These are phyloP conservation scores for Phyllachora maydis DNA, from an alignment of 2,329 filamentous ascomycete species.

Conservation along the genomic window DNA sequence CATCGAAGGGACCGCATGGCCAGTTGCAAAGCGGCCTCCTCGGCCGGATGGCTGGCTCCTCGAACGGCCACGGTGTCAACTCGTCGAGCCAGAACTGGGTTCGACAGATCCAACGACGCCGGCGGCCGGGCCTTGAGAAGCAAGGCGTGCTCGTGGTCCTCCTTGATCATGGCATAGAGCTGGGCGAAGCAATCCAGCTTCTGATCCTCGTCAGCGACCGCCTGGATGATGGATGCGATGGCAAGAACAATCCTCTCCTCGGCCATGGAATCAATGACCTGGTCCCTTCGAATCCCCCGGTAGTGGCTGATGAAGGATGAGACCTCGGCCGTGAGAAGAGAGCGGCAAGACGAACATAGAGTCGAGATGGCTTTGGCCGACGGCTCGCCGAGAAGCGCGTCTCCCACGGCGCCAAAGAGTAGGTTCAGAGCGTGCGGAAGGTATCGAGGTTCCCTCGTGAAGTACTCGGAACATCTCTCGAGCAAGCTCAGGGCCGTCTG, in stretches of 20 bases:
- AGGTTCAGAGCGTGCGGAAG: conserved; percentile 54
- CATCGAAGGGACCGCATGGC: conserved; percentile 40
- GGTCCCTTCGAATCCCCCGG: conserved; percentile 33
- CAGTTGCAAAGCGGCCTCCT: conserved; percentile 20
- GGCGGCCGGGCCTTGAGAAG: conserved; percentile 12
- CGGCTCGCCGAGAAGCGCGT: conserved; percentile 37
- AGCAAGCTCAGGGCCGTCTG: conserved; percentile 52
- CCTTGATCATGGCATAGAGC: conserved; percentile 38
- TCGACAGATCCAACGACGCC: conserved; percentile 7
- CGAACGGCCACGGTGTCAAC: too few species aligned
- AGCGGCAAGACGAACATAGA: conserved; percentile 57
- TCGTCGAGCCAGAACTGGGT: too few species aligned
- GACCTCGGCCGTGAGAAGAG: conserved; percentile 44
- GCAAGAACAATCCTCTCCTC: conserved; percentile 57
- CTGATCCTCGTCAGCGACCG: conserved; percentile 34
- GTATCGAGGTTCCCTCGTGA: conserved; percentile 45
- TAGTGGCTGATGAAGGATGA: conserved; percentile 53
- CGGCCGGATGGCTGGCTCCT: conserved; percentile 5
- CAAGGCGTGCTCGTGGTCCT: conserved; percentile 30
- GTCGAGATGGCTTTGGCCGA: conserved; percentile 56
- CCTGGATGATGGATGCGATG: conserved; percentile 58
- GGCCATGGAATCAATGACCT: conserved; percentile 43
- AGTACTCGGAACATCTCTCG: conserved; percentile 57
- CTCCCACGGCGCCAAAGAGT: conserved; percentile 48
- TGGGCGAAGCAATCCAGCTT: conserved; percentile 32